Evolutionary conservation across 305 asterid species (phyloP), one percentile per base, ranked within the genome.

Genomic region (Fraxinus latifolia): DNA sequence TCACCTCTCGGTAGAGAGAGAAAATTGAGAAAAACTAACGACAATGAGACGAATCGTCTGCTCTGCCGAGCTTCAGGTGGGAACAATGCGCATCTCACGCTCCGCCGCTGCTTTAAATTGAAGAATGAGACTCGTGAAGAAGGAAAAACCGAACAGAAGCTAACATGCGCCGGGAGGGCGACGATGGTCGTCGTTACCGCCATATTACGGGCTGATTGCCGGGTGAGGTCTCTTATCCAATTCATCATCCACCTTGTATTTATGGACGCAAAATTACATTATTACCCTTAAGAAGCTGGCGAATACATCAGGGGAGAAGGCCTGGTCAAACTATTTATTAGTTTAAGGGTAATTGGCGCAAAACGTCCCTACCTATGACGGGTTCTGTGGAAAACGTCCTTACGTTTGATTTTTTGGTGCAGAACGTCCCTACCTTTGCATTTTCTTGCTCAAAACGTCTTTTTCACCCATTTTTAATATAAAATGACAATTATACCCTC

Each of bases 1-100:
- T 29, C 34, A 92, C 98, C 93, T 84, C 85, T 84, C 77, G 97
- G 89, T 14, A 82, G 78, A 72, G 90, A 87, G 81, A 93, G 84
- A 76, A 87, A 84, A 27, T 87, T 87, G 83, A 93, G 84, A 37
- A 84, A 81, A 83, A 87, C 83, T 11, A 93, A 87, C 6, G 97
- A 86, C 31, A 91, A 76, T 37, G 97, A 91, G 79, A 93, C 89
- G 82, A 76, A 77, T 85, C 97, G 86, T 81, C 98, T 85, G 91
- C 97, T 89, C 85, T 84, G 87, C 75, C 33, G 85, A 85, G 81
- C 85, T 87, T 84, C 80, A 83, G 81, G 83, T 17, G 88, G 86
- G 80, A 42, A 82, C 71, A 85, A 81, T 53, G 90, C 84, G 90
- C 97, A 94, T 78, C 83, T 83, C 76, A 86, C 86, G 31, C 77